These are phyloP conservation scores for Epichloe bromicola DNA, from an alignment of 2,329 filamentous ascomycete species.

Conservation along the genomic window DNA sequence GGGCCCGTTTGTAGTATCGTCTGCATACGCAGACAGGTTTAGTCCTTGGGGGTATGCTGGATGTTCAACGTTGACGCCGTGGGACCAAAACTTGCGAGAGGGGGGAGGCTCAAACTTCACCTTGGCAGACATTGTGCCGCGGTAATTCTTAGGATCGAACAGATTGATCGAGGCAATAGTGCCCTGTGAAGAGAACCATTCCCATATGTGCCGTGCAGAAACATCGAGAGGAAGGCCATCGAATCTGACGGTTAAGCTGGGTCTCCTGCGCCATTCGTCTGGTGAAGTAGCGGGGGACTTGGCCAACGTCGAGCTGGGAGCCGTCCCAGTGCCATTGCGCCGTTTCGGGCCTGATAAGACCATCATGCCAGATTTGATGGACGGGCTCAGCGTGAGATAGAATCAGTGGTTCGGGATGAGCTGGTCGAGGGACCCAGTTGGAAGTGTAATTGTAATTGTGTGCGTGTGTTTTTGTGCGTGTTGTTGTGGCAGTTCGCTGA, in stretches of 20 bases:
- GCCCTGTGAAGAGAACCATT: conserved; percentile 38
- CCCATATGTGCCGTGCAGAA: conserved; percentile 33
- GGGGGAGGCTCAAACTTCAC: conserved; percentile 46
- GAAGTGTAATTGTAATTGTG: neutral
- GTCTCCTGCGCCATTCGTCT: conserved; percentile 21
- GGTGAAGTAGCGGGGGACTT: neutral
- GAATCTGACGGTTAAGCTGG: conserved; percentile 20
- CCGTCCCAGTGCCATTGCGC: neutral
- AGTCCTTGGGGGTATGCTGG: conserved; percentile 12
- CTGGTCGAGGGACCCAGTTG: neutral
- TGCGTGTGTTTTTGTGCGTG: neutral
- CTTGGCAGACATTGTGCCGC: conserved; percentile 20
- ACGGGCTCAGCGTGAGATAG: neutral
- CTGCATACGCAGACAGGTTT: conserved; percentile 7
- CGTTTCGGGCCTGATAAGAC: no score
- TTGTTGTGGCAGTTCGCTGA: neutral
- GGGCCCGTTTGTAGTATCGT: neutral
- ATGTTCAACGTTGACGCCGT: conserved; percentile 15
- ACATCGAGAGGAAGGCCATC: conserved; percentile 21
- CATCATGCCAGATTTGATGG: neutral
- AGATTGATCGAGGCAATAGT: conserved; percentile 44
- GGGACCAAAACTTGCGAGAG: conserved; percentile 37
- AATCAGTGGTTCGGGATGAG: neutral
- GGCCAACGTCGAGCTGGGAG: neutral
- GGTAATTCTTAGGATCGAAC: neutral